Evolutionary conservation across 352 stramenopile species (phyloP).

Genomic region (Phytophthora brassicae): DNA sequence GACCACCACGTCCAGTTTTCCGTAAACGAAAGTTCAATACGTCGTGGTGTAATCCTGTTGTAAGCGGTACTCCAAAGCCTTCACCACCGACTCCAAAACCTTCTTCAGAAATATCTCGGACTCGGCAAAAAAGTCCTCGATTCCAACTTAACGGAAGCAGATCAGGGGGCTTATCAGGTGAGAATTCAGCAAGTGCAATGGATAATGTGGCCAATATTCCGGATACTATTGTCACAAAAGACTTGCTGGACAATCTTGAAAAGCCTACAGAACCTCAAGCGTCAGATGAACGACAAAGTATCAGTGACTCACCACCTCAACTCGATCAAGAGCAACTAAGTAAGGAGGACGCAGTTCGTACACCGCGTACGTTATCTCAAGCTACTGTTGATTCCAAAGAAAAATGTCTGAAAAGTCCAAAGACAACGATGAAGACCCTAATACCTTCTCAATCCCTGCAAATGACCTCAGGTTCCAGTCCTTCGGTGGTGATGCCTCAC

Average conservation of each 20-base stretch:
- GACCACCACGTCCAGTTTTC: conserved; percentile 46
- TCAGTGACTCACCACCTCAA: background rate
- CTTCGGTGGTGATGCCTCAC: conserved; percentile 8
- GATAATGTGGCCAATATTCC: background rate
- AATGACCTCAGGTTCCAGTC: background rate
- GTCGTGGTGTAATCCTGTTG: conserved; percentile 81
- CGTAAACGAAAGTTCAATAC: conserved; percentile 57
- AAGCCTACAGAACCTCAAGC: background rate
- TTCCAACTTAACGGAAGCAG: background rate
- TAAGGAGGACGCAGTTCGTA: conserved; percentile 26
- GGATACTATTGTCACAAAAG: background rate
- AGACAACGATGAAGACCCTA: background rate
- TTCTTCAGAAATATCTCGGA: too few species aligned
- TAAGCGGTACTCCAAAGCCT: conserved; percentile 1
- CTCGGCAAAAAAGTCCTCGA: conserved; percentile 7
- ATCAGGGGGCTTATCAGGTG: background rate
- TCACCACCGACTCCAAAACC: conserved; percentile 11
- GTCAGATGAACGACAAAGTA: background rate
- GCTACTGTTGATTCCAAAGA: conserved; percentile 4
- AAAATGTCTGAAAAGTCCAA: conserved; percentile 4
- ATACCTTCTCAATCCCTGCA: background rate
- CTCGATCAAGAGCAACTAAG: background rate
- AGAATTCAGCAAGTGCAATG: background rate
- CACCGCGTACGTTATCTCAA: conserved; percentile 5
- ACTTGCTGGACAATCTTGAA: background rate